Base-by-base conservation (phyloP, 768 basidiomycete genomes). In the Tylopilus subfusipes region DNA sequence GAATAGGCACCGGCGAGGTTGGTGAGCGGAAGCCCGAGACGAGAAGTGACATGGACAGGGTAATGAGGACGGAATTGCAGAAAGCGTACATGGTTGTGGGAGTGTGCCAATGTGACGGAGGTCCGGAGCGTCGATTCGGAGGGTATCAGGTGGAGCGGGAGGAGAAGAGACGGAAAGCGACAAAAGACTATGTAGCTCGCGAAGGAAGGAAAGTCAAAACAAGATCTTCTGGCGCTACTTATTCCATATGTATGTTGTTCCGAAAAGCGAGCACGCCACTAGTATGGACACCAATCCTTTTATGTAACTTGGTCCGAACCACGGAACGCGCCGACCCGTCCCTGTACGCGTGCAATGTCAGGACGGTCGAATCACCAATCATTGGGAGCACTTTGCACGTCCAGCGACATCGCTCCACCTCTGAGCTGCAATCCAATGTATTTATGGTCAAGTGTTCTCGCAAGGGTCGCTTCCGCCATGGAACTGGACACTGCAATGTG, bases 11-110 rank as follows among this genome's bases (percentile, higher is more conserved):
- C 4, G 56, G 48, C 2, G 60, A 53, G 1, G n/a, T 13, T 22
- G 53, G 40, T 1, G 34, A 30, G 10, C n/a, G 51, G 5, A 36
- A 5, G 16, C 34, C 34, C 1, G 52, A 51, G 43, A 56, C 61
- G n/a, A 63, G 51, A 13, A 38, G 27, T 10, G 55, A 47, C 34
- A 55, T 50, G 3, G 48, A 58, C 19, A 66, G n/a, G 10, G 50
- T 25, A 27, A 45, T n/a, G 33, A 50, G 9, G 38, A 38, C 5
- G n/a, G n/a, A n/a, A 38, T n/a, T 19, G 33, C 27, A 25, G 14
- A 21, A 25, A 5, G 38, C 5, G 21, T 22, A 29, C 58, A 63
- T 68, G 25, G 33, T 27, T 38, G 38, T 36, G 38, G n/a, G n/a
- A 30, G 34, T 13, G 31, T 33, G 31, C 13, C 31, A 36, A 18